phyloP scores from a whole-genome alignment of 2,329 filamentous ascomycete species.

The Mariannaea elegans region DNA sequence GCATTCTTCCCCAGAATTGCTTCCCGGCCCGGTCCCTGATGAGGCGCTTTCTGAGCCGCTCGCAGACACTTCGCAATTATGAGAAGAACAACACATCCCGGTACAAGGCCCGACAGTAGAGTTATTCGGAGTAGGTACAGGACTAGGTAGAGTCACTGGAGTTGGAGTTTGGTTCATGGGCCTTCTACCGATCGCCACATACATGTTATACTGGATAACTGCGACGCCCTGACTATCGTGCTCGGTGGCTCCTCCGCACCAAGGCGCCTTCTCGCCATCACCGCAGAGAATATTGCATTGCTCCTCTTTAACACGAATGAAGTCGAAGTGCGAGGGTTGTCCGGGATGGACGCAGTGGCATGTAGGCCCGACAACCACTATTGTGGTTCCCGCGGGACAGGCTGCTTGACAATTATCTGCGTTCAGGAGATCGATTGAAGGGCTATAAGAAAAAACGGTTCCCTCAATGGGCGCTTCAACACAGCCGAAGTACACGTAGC shows the following conservation, averaged over 20 bases:
- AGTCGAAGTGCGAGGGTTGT: neutral
- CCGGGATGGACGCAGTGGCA: constrained; percentile 4
- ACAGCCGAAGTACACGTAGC: constrained; percentile 3
- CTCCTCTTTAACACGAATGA: neutral
- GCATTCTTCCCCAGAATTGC: neutral
- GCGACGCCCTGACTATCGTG: neutral
- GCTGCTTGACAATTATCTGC: neutral
- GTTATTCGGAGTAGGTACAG: constrained; percentile 4
- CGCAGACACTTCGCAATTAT: neutral
- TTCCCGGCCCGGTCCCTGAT: neutral
- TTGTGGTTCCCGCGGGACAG: neutral
- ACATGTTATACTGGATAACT: constrained; percentile 3
- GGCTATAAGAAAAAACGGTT: neutral
- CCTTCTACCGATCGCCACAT: neutral
- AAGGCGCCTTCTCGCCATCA: neutral
- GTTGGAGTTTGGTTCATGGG: neutral
- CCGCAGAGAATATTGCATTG: neutral
- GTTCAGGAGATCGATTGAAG: neutral
- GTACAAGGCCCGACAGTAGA: too few species aligned
- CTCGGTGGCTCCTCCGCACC: constrained; percentile 4
- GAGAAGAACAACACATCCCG: neutral
- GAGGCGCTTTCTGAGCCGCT: neutral
- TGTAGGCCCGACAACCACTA: neutral
- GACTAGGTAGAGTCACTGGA: neutral
- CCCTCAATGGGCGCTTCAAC: neutral